phyloP scores from a whole-genome alignment of 768 basidiomycete genomes.

The Rhodotorula graminis region DNA sequence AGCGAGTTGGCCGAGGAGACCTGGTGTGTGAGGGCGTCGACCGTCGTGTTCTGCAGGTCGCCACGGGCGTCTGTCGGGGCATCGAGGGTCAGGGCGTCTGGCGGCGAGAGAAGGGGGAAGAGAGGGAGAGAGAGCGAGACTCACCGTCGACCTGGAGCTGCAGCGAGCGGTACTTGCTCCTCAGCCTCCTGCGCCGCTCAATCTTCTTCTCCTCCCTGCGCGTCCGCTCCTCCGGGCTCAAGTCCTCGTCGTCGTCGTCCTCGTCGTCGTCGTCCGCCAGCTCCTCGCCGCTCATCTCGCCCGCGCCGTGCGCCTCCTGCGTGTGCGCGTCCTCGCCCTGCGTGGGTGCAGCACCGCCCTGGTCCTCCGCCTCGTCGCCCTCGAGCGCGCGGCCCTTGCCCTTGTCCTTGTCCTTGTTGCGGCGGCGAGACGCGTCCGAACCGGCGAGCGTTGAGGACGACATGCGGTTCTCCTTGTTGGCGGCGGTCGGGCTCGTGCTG shows the following conservation, averaged over 20 bases:
- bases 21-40: constrained; percentile 27
- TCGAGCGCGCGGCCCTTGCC: not conserved
- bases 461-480: not conserved
- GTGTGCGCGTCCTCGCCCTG: too few species aligned
- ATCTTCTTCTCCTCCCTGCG: not conserved
- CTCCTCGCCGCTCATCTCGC: constrained; percentile 3
- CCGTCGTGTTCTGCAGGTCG: constrained; percentile 37
- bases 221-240: constrained; percentile 12
- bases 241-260: not conserved
- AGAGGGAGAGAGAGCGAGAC: constrained; percentile 27
- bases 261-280: constrained; percentile 10
- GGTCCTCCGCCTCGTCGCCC: not conserved
- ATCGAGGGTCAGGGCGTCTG: not conserved
- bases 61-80: constrained; percentile 54
- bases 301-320: not conserved
- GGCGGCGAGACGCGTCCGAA: not conserved
- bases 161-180: constrained; percentile 62
- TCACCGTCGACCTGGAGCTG: constrained; percentile 63
- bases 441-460: not conserved
- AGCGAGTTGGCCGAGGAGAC: constrained; percentile 37
- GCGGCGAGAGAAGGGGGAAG: not conserved
- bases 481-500: not conserved
- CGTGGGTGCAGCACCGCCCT: not conserved
- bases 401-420: not conserved
- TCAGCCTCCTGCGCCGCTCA: constrained; percentile 18